Evolutionary conservation across 495 filamentous ascomycete genomes (phyloP).

Genomic region (Trypethelium eluteriae): DNA sequence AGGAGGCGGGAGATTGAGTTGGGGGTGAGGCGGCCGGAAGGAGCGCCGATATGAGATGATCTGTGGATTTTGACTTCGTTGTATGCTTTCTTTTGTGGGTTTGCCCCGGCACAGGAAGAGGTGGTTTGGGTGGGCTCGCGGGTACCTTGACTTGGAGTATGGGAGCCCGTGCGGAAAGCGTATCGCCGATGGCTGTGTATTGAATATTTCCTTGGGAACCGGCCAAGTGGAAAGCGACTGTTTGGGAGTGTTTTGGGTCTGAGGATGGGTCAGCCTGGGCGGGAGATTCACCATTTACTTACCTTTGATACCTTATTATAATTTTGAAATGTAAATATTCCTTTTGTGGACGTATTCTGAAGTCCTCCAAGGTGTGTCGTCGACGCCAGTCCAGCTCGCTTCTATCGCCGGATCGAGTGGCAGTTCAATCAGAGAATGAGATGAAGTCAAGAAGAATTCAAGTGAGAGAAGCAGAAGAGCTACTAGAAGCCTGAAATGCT

Average conservation of each 20-base stretch:
- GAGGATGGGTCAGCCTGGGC: background rate
- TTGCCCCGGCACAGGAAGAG: too few relatives aligned
- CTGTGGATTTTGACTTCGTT: background rate
- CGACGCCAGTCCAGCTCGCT: too few relatives aligned
- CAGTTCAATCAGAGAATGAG: too few relatives aligned
- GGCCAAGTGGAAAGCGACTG: background rate
- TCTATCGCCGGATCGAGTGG: too few relatives aligned
- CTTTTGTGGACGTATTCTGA: background rate
- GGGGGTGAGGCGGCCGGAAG: constrained; percentile 12
- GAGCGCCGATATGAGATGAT: background rate
- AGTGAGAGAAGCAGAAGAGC: background rate
- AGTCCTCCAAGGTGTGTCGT: background rate
- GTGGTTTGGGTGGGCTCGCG: too few relatives aligned
- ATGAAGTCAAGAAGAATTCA: background rate
- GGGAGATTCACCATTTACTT: background rate
- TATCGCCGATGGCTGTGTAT: too few relatives aligned
- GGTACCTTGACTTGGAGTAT: too few relatives aligned
- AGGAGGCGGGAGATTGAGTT: constrained; percentile 33
- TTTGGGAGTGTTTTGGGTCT: background rate
- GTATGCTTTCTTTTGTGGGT: background rate
- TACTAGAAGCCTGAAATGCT: background rate
- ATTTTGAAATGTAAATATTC: background rate
- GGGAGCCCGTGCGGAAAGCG: too few relatives aligned
- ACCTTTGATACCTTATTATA: background rate
- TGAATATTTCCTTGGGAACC: too few relatives aligned